These are phyloP conservation scores for Thermoascus crustaceus DNA, from an alignment of 2,329 filamentous ascomycete species.

Conservation along the genomic window DNA sequence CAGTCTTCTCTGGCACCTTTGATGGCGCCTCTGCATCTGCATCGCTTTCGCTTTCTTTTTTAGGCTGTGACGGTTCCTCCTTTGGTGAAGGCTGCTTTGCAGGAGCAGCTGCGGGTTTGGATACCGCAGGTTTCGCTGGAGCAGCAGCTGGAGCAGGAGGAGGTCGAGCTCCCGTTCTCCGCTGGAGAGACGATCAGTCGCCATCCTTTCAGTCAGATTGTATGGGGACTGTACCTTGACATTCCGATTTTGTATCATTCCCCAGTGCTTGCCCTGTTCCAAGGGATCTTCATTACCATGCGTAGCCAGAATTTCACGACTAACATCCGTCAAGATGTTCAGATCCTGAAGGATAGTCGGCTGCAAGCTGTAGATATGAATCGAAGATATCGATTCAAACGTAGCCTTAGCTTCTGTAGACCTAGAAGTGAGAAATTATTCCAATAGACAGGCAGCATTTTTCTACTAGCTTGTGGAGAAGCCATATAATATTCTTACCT, in stretches of 20 bases:
- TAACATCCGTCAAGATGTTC: conserved; percentile 61
- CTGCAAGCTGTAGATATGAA: conserved; percentile 82
- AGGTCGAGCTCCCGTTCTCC: conserved; percentile 40
- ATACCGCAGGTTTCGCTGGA: conserved; percentile 19
- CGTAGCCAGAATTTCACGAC: conserved; percentile 52
- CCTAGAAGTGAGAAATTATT: not conserved
- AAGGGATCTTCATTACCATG: conserved; percentile 52
- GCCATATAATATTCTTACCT: conserved; percentile 37
- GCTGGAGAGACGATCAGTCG: conserved; percentile 23
- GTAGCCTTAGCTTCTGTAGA: conserved; percentile 54
- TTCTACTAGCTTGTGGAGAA: not conserved
- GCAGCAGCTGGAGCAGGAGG: conserved; percentile 25
- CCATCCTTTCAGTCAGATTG: not conserved
- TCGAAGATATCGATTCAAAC: conserved; percentile 65
- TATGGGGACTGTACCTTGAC: conserved; percentile 43
- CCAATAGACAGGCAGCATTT: too few relatives aligned
- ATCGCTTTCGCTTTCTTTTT: conserved; percentile 17
- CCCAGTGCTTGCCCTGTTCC: conserved; percentile 54
- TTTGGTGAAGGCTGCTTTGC: conserved; percentile 33
- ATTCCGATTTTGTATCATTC: conserved; percentile 65
- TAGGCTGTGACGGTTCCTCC: conserved; percentile 15
- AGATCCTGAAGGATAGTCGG: conserved; percentile 63
- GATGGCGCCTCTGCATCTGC: conserved; percentile 19
- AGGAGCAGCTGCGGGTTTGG: conserved; percentile 20
- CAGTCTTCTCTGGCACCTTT: conserved; percentile 30